Base-by-base conservation (phyloP, 345 rosid species). In the Turritis glabra region DNA sequence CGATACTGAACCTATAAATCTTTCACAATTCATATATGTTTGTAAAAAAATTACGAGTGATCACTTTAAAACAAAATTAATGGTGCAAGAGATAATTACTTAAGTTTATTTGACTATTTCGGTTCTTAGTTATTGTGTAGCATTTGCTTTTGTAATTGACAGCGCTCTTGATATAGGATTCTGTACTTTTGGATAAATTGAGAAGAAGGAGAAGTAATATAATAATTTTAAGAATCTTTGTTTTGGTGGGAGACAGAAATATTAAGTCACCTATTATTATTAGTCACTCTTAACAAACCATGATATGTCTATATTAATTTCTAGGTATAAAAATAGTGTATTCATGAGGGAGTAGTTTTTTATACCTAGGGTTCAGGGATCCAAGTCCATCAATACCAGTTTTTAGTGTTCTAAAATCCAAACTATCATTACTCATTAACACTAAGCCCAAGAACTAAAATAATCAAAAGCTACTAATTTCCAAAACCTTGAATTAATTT, bases 191-290 rank as follows among this genome's bases (percentile, higher is more conserved):
- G 48, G 44, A 23, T 46, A n/a, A 10, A 4, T 30, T 55, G 56
- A 46, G 51, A 46, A 74, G 43, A 72, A 35, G 30, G 13, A 9
- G 38, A 66, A 14, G 27, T 54, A 44, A 17, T 60, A 52, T 44
- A 55, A 44, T 23, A 29, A 1, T 64, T 37, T 22, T 43, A 15
- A 32, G 47, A 62, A 62, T 52, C 44, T 54, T 64, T 64, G 65
- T 54, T 64, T 64, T 64, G 64, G 77, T 74, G 72, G 78, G 41
- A 65, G 60, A 74, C 78, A 74, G 59, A 74, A 65, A 47, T 46
- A 74, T 32, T 64, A 73, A 56, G 51, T 73, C 56, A 43, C 38
- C 14, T 26, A 72, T 61, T 71, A 62, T 44, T 44, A 44, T 18
- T 23, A 23, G 57, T 13, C 18, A 52, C 32, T 41, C 56, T 73